These are phyloP conservation scores for Paxillus ammoniavirescens DNA, from an alignment of 768 basidiomycete species.

Conservation along the genomic window DNA sequence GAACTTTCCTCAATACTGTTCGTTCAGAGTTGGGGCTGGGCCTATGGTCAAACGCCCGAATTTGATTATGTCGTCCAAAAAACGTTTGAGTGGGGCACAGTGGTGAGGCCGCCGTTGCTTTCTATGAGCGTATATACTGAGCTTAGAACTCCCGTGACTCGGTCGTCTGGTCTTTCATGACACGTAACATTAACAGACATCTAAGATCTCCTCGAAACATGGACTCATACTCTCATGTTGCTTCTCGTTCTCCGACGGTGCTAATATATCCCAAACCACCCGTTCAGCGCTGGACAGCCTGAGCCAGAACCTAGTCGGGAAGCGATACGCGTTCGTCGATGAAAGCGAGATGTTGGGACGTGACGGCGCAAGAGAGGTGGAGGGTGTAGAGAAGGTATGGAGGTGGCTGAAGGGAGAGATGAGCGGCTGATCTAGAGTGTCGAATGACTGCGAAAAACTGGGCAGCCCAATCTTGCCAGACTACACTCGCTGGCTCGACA, in stretches of 20 bases:
- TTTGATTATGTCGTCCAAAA: slow-evolving; percentile 63
- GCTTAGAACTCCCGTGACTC: not conserved
- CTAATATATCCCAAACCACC: slow-evolving; percentile 1
- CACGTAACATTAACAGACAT: slow-evolving; percentile 26
- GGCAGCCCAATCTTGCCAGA: too few species aligned
- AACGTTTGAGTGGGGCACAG: slow-evolving; percentile 51
- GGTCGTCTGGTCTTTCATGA: not conserved
- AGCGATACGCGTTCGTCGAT: slow-evolving; percentile 40
- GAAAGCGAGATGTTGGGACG: slow-evolving; percentile 15
- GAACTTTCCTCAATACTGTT: not conserved
- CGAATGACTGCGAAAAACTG: not conserved
- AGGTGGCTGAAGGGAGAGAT: slow-evolving; percentile 20
- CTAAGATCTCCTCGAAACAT: slow-evolving; percentile 59
- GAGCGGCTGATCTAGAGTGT: slow-evolving; percentile 10
- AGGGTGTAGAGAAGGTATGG: slow-evolving; percentile 25
- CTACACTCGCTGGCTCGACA: too few species aligned
- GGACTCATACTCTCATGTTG: slow-evolving; percentile 57
- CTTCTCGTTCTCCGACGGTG: slow-evolving; percentile 28
- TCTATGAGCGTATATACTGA: not conserved
- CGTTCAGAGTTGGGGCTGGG: slow-evolving; percentile 89
- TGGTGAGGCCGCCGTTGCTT: slow-evolving; percentile 34
- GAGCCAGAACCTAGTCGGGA: slow-evolving; percentile 29
- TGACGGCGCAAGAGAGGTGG: not conserved
- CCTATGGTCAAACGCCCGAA: slow-evolving; percentile 90
- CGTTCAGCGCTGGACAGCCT: slow-evolving; percentile 20